Evolutionary conservation across 331 rosid species (phyloP).

Genomic region (Pyrus hybrid): DNA sequence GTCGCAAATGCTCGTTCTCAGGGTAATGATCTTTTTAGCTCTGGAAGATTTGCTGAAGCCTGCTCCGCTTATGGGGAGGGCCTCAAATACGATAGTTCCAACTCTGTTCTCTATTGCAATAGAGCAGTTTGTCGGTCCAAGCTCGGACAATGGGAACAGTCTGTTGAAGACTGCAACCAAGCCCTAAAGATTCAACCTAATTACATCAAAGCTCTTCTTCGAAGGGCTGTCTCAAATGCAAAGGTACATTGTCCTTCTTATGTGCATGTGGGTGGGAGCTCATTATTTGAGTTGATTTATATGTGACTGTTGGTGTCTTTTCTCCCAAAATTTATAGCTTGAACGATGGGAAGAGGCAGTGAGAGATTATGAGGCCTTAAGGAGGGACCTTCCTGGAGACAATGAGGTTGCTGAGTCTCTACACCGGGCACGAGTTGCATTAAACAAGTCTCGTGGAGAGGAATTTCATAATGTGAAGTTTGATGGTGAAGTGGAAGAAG

Average conservation of each 20-base stretch:
- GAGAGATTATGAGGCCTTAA: conserved; percentile 69
- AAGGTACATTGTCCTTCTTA: conserved; percentile 38
- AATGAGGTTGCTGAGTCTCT: conserved; percentile 66
- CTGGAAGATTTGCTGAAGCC: conserved; percentile 74
- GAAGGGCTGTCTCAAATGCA: conserved; percentile 74
- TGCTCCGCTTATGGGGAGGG: conserved; percentile 91
- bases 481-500: conserved; percentile 76
- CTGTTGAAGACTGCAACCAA: conserved; percentile 76
- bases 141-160: conserved; percentile 85
- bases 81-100: conserved; percentile 61
- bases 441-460: conserved; percentile 46
- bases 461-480: conserved; percentile 27
- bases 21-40: conserved; percentile 70
- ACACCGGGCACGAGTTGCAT: conserved; percentile 48
- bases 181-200: conserved; percentile 79
- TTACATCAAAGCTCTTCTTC: conserved; percentile 76
- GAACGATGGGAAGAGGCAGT: conserved; percentile 87
- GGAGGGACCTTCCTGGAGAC: conserved; percentile 67
- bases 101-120: conserved; percentile 71
- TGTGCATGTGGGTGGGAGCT: not conserved
- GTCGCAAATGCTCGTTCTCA: conserved; percentile 71
- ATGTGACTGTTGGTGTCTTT: conserved; percentile 9
- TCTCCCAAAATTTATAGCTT: conserved; percentile 38
- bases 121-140: conserved; percentile 93
- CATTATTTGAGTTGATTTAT: not conserved